Evolutionary conservation across 176 grass and related monocot genomes (phyloP), one percentile per base, ranked within the genome.

Genomic region (Neostapfia colusana): DNA sequence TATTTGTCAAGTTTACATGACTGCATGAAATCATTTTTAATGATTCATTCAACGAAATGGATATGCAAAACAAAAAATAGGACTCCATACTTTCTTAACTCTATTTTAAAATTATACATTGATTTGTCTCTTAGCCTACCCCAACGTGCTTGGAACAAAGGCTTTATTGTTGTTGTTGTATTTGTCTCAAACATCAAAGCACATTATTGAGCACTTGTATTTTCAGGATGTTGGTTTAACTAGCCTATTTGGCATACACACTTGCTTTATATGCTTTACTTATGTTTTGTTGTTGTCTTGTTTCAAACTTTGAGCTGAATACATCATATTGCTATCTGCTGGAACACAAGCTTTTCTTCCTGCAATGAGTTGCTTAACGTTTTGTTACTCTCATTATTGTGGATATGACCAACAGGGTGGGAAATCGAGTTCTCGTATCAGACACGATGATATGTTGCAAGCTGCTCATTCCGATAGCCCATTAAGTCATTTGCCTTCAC

Each of bases 391-490:
- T 3, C 18, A 54, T 15, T n/a, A 62, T 23, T 74, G 25, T 88
- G 39, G 34, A 61, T 80, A 58, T 70, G n/a, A 75, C 38, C 46
- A 16, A 70, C 45, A 99, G 95, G 89, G 85, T 83, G 87, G 89
- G 8, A 99, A 81, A 88, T 86, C 92, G 70, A 92, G 77, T 71
- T 87, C 84, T 82, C 91, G 86, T 75, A 61, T 70, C 66, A 95
- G 83, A 71, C 79, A 89, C 28, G 74, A 92, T 55, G 85, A 90
- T 35, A 65, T 55, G 42, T 50, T 79, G 39, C 91, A 90, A 84
- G 66, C 77, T 64, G 48, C 77, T 70, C 56, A 2, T 84, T 87
- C 67, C 16, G 87, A 92, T 86, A 92, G 87, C 76, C 91, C 95
- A 75, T 82, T 77, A 89, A 92, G 83, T 75, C 89, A 92, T 44